Evolutionary conservation across 805 yeast genomes (phyloP).

Genomic region (Sugiyamaella lignohabitans): DNA sequence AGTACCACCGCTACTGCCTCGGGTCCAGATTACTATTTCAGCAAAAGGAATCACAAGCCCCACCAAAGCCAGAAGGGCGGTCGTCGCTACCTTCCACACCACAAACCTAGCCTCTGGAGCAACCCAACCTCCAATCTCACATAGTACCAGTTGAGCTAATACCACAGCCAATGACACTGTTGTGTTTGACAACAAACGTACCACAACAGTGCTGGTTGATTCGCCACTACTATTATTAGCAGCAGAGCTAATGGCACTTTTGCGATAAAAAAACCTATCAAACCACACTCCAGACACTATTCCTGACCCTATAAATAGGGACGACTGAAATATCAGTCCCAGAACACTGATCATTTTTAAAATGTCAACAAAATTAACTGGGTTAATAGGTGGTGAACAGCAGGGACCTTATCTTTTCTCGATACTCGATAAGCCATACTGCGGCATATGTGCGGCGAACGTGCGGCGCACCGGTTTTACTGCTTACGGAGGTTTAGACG

Average conservation of each 20-base stretch:
- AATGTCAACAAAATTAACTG: too few species aligned
- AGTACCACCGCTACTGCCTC: constrained; percentile 2
- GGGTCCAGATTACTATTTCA: constrained; percentile 10
- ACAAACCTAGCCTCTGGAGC: constrained; percentile 18
- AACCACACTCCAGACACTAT: constrained; percentile 11
- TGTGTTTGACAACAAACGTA: constrained; percentile 7
- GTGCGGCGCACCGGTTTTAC: too few species aligned
- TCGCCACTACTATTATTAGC: background rate
- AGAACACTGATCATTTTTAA: background rate
- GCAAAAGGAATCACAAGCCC: constrained; percentile 29
- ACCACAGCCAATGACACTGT: constrained; percentile 21
- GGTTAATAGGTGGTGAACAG: too few species aligned
- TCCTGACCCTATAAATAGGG: constrained; percentile 12
- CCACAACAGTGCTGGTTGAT: too few species aligned
- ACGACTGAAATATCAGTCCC: constrained; percentile 5
- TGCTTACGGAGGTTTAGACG: too few species aligned
- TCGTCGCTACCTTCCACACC: constrained; percentile 26
- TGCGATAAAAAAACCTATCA: constrained; percentile 8
- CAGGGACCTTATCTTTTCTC: too few species aligned
- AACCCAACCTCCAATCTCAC: constrained; percentile 31
- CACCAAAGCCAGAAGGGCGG: constrained; percentile 25
- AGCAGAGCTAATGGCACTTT: background rate
- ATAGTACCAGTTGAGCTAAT: constrained; percentile 33
- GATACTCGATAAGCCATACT: too few species aligned
- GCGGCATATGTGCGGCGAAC: too few species aligned